Conservation (phyloP, 208 protist genomes). For the Wallacemonas rigidus region DNA sequence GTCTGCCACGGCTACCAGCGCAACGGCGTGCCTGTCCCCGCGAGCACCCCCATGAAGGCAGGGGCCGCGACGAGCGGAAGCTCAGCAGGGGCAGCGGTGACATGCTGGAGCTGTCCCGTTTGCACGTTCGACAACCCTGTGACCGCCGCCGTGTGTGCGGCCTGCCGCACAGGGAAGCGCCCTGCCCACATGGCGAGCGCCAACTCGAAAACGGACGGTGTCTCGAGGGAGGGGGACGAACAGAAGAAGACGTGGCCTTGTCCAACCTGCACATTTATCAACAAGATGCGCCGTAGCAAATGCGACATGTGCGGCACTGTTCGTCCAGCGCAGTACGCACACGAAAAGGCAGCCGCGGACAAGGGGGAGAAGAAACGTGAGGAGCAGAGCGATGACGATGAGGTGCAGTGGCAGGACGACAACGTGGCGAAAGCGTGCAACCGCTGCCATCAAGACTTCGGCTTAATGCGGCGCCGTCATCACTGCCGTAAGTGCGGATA, state of each 20-base stretch:
- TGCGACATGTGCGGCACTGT: conserved; percentile 76
- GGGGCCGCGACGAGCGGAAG: conserved; percentile 4
- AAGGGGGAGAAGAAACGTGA: conserved; percentile 31
- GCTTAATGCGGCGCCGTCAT: conserved; percentile 69
- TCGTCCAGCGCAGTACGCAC: conserved; percentile 52
- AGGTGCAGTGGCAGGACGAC: conserved; percentile 85
- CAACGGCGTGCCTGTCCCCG: conserved; percentile 51
- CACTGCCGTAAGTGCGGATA: conserved; percentile 86
- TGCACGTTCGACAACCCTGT: conserved; percentile 80
- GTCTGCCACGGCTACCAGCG: conserved; percentile 68
- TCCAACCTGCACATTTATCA: conserved; percentile 69
- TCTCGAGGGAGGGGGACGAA: conserved; percentile 1
- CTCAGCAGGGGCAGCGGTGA: conserved; percentile 18
- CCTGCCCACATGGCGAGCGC: conserved; percentile 37
- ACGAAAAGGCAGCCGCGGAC: conserved; percentile 22
- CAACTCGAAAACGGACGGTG: too few species aligned
- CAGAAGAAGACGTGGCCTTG: conserved; percentile 57
- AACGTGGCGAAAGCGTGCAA: conserved; percentile 69
- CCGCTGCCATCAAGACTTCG: conserved; percentile 68
- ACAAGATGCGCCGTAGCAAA: conserved; percentile 40
- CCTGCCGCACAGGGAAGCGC: conserved; percentile 78
- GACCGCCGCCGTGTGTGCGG: conserved; percentile 48
- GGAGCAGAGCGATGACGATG: conserved; percentile 58
- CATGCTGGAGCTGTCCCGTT: conserved; percentile 69
- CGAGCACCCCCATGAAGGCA: background rate